phyloP scores from a whole-genome alignment of 192 early-diverging fungal species.

The Allomyces javanicus region DNA sequence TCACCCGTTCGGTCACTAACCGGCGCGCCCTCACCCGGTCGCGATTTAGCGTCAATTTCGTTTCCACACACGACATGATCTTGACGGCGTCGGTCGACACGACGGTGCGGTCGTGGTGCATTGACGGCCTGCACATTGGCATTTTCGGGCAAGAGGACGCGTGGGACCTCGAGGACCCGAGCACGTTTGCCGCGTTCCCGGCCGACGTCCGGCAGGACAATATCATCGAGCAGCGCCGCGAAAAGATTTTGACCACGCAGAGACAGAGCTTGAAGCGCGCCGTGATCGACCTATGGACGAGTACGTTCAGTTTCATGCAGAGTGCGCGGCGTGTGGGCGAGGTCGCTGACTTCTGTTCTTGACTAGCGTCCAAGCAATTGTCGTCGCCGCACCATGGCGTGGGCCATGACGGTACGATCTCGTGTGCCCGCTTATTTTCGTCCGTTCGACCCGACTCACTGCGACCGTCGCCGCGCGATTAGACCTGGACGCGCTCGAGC shows the following conservation, averaged over 20 bases:
- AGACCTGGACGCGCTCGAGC: neutral
- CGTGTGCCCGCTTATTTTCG: too few relatives aligned
- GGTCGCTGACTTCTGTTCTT: too few relatives aligned
- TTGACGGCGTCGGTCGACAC: conserved; percentile 1
- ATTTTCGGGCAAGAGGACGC: conserved; percentile 7
- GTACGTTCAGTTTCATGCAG: neutral
- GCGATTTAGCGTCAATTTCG: neutral
- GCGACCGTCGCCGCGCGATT: too few relatives aligned
- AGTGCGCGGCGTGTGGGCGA: too few relatives aligned
- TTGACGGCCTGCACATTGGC: conserved; percentile 1
- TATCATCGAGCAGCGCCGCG: neutral
- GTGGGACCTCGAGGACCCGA: conserved; percentile 7
- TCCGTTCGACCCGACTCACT: too few relatives aligned
- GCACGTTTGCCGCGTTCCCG: conserved; percentile 2
- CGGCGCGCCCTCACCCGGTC: too few relatives aligned
- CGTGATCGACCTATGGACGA: neutral
- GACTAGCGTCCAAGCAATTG: too few relatives aligned
- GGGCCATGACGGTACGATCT: too few relatives aligned
- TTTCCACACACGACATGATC: neutral
- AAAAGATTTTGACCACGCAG: neutral
- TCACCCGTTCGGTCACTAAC: too few relatives aligned
- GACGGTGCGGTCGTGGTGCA: neutral
- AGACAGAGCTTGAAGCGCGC: neutral
- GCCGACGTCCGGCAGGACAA: conserved; percentile 1
- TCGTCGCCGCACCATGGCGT: too few relatives aligned